Evolutionary conservation across 2,329 filamentous ascomycete species (phyloP), one percentile per base, ranked within the genome.

Genomic region (Ilyonectria mors-panacis): DNA sequence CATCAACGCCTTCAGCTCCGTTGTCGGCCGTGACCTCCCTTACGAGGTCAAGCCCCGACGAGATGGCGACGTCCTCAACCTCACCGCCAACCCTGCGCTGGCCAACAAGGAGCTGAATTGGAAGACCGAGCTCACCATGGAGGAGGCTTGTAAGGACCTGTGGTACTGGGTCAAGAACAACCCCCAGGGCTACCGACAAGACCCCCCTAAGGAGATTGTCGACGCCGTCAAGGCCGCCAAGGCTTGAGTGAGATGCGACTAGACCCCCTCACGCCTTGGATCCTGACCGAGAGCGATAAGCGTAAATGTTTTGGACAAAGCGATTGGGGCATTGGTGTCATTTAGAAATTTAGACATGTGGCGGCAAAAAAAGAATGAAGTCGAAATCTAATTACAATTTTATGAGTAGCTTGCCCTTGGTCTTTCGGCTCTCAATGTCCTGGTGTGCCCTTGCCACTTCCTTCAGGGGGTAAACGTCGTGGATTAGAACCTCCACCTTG

Each of bases 91-190:
- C 83, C 93, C 96, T 13, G 88, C 89, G 4, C 89, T 94, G 42
- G 96, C 96, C 59, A 97, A 97, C 83, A 85, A 89, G 80, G 96
- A 99, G 85, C 88, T 99, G 60, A 86, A 90, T 70, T 99, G 96
- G 96, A 95, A 95, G 86, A 95, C 96, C 1, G 89, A 97, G 84
- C 87, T 92, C 65, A 95, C 93, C 21, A 90, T 99, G 80, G 95
- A 98, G 84, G 91, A 97, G 81, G 95, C 95, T 28, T 99, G 96
- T 81, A 90, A 91, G 74, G 94, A 99, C 82, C 87, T 99, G 72
- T 99, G 96, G 96, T 91, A 91, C 78, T 99, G 96, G 96, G 97
- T 97, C 17, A 88, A 92, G 84, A 98, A 98, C 84, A 98, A 98
- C 85, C 96, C 96, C 26, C 91, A 95, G 83, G 96, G 96, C 23